Evolutionary conservation across 2,329 filamentous ascomycete genomes (phyloP).

Genomic region (Diaporthe sp.): DNA sequence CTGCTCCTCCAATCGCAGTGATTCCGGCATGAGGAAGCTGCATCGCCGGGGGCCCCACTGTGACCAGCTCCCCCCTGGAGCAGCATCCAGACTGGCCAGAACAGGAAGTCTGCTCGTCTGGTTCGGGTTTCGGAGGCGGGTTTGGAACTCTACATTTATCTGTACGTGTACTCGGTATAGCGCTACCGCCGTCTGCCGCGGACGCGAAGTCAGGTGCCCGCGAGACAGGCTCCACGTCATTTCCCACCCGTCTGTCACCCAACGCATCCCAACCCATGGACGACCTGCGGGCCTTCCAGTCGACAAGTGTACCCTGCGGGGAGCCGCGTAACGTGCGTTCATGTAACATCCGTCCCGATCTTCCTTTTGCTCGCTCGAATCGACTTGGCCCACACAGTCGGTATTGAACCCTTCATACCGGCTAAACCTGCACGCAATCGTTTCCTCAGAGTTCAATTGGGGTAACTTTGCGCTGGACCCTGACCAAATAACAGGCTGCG

Average conservation of each 20-base stretch:
- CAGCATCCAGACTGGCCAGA: background rate
- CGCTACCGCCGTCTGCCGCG: background rate
- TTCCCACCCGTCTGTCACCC: background rate
- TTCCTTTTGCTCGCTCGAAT: background rate
- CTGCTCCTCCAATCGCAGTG: constrained; percentile 15
- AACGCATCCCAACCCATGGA: background rate
- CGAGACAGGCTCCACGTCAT: background rate
- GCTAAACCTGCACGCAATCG: constrained; percentile 11
- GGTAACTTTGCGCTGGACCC: background rate
- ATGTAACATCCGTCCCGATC: constrained; percentile 4
- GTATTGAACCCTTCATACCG: background rate
- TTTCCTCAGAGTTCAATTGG: background rate
- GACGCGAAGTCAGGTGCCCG: constrained; percentile 17
- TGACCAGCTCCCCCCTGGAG: background rate
- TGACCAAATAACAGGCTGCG: background rate
- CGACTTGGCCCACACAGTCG: constrained; percentile 9
- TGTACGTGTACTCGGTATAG: background rate
- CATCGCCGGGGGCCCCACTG: constrained; percentile 1
- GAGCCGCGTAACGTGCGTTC: constrained; percentile 6
- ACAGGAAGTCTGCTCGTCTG: constrained; percentile 7
- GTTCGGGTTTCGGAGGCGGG: background rate
- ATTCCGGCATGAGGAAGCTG: constrained; percentile 30
- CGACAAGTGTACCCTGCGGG: background rate
- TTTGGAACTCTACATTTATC: background rate
- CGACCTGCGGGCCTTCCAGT: background rate